A percentile compares a stretch with the other conserved stretches of the same genome.
These are phyloP conservation scores for Nectriaceae sp. DNA, from an alignment of 2,329 filamentous ascomycete genomes.

Conservation along the genomic window DNA sequence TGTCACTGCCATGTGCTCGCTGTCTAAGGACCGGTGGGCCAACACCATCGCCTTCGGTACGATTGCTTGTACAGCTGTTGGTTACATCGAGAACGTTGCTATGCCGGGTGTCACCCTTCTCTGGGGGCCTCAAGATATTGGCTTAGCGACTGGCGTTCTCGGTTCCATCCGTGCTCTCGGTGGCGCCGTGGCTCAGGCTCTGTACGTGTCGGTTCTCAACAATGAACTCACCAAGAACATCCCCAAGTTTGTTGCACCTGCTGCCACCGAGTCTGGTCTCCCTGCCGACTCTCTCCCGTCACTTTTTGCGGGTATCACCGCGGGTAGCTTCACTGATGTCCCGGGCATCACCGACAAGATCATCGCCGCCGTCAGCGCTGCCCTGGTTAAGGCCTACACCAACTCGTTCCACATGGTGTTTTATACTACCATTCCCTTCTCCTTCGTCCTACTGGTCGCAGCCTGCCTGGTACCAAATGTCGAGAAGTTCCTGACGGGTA, in stretches of 20 bases:
- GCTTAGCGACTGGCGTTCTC: conserved; percentile 45
- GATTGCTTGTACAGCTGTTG: conserved; percentile 34
- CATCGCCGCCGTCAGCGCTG: conserved; percentile 32
- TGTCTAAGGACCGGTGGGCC: conserved; percentile 30
- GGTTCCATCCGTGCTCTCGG: conserved; percentile 47
- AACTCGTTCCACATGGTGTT: conserved; percentile 48
- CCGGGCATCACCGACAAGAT: conserved; percentile 38
- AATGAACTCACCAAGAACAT: conserved; percentile 38
- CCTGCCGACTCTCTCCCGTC: conserved; percentile 32
- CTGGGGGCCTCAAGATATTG: conserved; percentile 48
- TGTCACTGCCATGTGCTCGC: conserved; percentile 33
- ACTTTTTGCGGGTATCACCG: conserved; percentile 36
- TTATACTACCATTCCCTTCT: conserved; percentile 42
- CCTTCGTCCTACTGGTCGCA: conserved; percentile 38
- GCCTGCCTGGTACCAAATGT: conserved; percentile 43
- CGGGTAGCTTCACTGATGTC: conserved; percentile 33
- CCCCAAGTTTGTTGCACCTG: conserved; percentile 35
- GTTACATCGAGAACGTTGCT: conserved; percentile 42
- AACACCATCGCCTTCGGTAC: conserved; percentile 35
- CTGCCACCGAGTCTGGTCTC: conserved; percentile 38
- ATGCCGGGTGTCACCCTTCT: conserved; percentile 46
- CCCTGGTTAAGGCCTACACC: conserved; percentile 43
- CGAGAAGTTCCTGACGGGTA: conserved; percentile 43
- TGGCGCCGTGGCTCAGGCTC: conserved; percentile 38
- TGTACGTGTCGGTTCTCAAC: conserved; percentile 39